Evolutionary conservation across 441 rosid species (phyloP), one percentile per base, ranked within the genome.

Genomic region (Melastoma candidum): DNA sequence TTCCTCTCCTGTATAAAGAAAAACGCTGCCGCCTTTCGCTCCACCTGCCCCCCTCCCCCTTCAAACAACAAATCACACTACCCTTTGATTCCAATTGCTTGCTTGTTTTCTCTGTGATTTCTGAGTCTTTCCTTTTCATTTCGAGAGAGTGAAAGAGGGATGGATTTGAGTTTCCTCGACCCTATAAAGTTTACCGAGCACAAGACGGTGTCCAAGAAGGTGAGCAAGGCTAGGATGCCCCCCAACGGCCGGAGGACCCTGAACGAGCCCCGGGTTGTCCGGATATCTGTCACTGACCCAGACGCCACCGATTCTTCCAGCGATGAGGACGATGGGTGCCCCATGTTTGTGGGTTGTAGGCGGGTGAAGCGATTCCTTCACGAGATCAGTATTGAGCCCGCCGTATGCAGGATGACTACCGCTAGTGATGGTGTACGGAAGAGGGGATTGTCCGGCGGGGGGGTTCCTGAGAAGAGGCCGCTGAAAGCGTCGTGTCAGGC

Each of bases 241-340:
- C 8, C 66, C 49, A 44, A 53, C 2, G 71, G 59, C 7, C 57
- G 57, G 44, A 46, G 48, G 46, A 7, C 39, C 12, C 3, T 26
- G 4, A 1, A 36, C 48, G 3, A 24, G 48, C 26, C 56, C 0
- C 70, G 76, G 47, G 32, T 78, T 11, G 73, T 88, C 2, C 77
- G 95, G 53, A 64, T 92, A 44, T 75, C 73, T 3, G 61, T 79
- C 0, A 82, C 80, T 2, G 98, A 92, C 61, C 81, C 76, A 0
- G 78, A 87, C 27, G 95, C 98, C 1, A 92, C 98, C 0, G 98
- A 92, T 53, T 92, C 97, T n/a, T 88, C 95, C 46, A 79, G 95
- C 49, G 56, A 52, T 12, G 56, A 36, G 8, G 56, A 52, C 17
- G 56, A 11, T 7, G 46, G 26, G 8, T 43, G 43, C 3, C 56